Conservation (phyloP, 176 grass and related monocot species). For the Carex scoparia region DNA sequence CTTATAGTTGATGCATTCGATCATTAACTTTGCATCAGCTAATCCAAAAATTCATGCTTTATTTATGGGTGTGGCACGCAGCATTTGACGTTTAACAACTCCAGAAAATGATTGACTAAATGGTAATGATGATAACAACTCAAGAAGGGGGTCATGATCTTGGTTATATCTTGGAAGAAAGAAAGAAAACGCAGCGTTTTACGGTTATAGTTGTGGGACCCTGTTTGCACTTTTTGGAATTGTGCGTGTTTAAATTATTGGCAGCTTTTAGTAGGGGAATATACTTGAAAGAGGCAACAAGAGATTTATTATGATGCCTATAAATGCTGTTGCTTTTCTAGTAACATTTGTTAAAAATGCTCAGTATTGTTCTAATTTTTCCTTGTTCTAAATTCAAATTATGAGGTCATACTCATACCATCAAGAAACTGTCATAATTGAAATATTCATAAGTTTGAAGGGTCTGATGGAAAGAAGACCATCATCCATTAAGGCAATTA, state of each 20-base stretch:
- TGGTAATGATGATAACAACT: neutral
- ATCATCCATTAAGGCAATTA: neutral
- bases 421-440: neutral
- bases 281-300: neutral
- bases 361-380: neutral
- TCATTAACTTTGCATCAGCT: neutral
- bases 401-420: neutral
- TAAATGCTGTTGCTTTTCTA: neutral
- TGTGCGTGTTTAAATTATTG: neutral
- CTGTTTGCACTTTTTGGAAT: neutral
- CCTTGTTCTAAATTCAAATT: neutral
- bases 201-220: neutral
- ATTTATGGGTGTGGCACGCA: neutral
- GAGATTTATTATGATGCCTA: neutral
- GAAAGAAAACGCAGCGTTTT: neutral
- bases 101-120: slow-evolving; percentile 4
- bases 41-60: neutral
- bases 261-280: neutral
- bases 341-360: neutral
- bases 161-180: neutral
- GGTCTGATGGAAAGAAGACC: neutral
- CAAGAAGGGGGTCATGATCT: neutral
- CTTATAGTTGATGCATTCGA: neutral
- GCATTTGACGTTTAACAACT: neutral
- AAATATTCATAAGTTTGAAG: neutral